A percentile compares a stretch with the other conserved stretches of the same genome.
These are phyloP conservation scores for Syncephalastrum contaminatum DNA, from an alignment of 371 early-diverging fungal genomes.

Conservation along the genomic window DNA sequence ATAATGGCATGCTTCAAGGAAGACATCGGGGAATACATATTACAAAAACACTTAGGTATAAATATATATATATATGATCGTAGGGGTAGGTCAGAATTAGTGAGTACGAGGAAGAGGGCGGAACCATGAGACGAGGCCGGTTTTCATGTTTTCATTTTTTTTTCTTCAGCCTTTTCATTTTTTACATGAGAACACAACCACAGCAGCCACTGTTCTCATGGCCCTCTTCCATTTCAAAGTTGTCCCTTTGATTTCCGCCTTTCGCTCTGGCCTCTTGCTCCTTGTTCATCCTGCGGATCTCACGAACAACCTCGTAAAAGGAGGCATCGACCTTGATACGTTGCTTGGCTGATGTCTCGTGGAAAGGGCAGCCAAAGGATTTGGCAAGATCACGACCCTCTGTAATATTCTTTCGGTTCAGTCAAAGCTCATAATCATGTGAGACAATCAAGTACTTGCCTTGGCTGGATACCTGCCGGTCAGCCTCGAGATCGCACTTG, in stretches of 20 bases:
- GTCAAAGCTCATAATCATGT: constrained; percentile 4
- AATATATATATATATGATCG: too few species aligned
- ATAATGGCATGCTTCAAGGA: too few species aligned
- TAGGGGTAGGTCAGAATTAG: not conserved
- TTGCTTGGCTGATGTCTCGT: constrained; percentile 92
- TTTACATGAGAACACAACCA: constrained; percentile 22
- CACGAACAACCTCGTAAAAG: constrained; percentile 87
- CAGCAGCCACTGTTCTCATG: constrained; percentile 11
- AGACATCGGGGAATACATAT: too few species aligned
- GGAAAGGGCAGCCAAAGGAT: constrained; percentile 74
- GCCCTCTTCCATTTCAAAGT: constrained; percentile 8
- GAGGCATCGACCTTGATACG: constrained; percentile 90
- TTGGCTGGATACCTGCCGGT: constrained; percentile 74
- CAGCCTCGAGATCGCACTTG: constrained; percentile 81
- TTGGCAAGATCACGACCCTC: constrained; percentile 87
- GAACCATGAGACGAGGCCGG: not conserved
- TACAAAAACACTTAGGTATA: too few species aligned
- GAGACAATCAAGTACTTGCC: constrained; percentile 46
- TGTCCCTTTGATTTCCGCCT: constrained; percentile 8
- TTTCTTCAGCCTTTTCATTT: not conserved
- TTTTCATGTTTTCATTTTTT: too few species aligned
- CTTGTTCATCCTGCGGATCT: constrained; percentile 76
- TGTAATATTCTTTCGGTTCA: constrained; percentile 5
- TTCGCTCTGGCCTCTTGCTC: constrained; percentile 22
- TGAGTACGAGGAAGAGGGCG: not conserved